Evolutionary conservation across 1,284 basidiomycete genomes (phyloP).

Genomic region (Pseudozyma sp.): DNA sequence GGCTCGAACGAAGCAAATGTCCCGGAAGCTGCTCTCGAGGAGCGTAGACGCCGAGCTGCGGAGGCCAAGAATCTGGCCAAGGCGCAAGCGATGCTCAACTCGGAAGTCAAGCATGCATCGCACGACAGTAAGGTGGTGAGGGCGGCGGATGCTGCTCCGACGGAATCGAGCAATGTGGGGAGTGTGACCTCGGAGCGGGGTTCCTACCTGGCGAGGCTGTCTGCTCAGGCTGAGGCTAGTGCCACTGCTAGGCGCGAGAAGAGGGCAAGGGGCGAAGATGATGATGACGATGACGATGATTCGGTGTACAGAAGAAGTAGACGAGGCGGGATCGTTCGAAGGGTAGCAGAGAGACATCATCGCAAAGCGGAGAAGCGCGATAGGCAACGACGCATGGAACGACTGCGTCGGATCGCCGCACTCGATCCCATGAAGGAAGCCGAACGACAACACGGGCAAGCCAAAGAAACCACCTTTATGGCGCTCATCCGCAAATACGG

Average conservation of each 20-base stretch:
- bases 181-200: conserved; percentile 31
- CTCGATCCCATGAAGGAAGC: conserved; percentile 40
- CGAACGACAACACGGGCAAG: conserved; percentile 21
- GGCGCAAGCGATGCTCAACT: conserved; percentile 30
- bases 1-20: conserved; percentile 9
- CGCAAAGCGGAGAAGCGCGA: conserved; percentile 27
- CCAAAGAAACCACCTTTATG: conserved; percentile 47
- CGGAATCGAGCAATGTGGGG: conserved; percentile 1
- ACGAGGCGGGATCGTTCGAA: conserved; percentile 22
- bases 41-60: conserved; percentile 12
- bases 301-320: neutral
- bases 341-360: conserved; percentile 34
- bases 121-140: conserved; percentile 1
- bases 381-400: conserved; percentile 20
- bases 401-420: conserved; percentile 38
- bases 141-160: neutral
- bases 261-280: neutral
- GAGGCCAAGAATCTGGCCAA: conserved; percentile 34
- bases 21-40: conserved; percentile 11
- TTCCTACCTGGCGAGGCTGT: conserved; percentile 30
- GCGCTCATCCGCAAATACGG: conserved; percentile 44
- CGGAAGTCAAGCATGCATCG: conserved; percentile 25
- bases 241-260: neutral
- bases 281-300: conserved; percentile 23
- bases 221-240: conserved; percentile 29